phyloP scores from a whole-genome alignment of 331 rosid genomes.

The Quercus lobata region DNA sequence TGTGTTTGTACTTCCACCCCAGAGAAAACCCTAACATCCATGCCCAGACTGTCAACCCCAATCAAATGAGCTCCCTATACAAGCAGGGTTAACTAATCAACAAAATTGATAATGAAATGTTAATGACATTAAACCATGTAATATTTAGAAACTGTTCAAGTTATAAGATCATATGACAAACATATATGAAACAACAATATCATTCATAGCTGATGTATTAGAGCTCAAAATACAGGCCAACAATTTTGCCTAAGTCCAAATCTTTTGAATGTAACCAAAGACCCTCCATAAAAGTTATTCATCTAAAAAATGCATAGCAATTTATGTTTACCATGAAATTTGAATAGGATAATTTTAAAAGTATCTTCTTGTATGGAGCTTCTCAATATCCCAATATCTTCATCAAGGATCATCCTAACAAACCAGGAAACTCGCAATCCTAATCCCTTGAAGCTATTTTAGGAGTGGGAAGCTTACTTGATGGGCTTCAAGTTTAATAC shows the following conservation, averaged over 20 bases:
- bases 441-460: neutral
- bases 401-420: neutral
- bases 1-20: slow-evolving; percentile 73
- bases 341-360: neutral
- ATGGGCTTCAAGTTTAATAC: neutral
- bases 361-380: neutral
- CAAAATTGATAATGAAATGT: neutral
- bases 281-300: too few relatives aligned
- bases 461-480: neutral
- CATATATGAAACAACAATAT: too few relatives aligned
- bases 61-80: slow-evolving; percentile 73
- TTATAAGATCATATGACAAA: neutral
- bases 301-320: too few relatives aligned
- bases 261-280: too few relatives aligned
- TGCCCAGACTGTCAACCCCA: slow-evolving; percentile 90
- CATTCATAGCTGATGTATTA: too few relatives aligned
- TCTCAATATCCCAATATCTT: neutral
- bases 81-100: slow-evolving; percentile 16
- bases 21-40: slow-evolving; percentile 71
- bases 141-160: neutral
- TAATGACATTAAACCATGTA: neutral
- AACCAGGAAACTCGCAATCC: neutral
- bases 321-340: neutral
- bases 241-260: too few relatives aligned
- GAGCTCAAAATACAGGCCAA: too few relatives aligned